Percentiles rank a stretch among this genome's conserved stretches.
These are phyloP conservation scores for Mortierella antarctica DNA, from an alignment of 192 early-diverging fungal genomes.

Conservation along the genomic window DNA sequence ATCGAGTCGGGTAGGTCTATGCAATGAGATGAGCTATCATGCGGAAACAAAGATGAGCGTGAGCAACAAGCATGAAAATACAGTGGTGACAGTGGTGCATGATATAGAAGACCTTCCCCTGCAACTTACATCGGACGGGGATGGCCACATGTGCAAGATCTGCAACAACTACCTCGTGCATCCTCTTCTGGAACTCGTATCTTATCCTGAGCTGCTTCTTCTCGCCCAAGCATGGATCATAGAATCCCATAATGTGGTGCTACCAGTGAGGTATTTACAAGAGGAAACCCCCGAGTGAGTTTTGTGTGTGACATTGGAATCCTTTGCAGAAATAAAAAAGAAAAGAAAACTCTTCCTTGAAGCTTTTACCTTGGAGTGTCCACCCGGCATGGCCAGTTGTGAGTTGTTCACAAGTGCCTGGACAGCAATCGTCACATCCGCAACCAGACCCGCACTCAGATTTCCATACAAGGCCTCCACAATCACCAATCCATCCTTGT, in stretches of 20 bases:
- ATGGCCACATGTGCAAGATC: constrained; percentile 82
- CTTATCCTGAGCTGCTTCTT: constrained; percentile 84
- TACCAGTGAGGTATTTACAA: constrained; percentile 39
- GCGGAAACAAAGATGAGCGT: background rate
- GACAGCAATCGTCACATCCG: constrained; percentile 92
- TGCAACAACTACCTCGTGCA: constrained; percentile 84
- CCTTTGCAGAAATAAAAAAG: background rate
- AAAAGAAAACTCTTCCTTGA: background rate
- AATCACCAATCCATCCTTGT: constrained; percentile 82
- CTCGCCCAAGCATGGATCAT: constrained; percentile 93
- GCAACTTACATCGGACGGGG: constrained; percentile 74
- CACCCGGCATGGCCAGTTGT: constrained; percentile 88
- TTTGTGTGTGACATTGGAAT: background rate
- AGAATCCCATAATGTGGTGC: constrained; percentile 92
- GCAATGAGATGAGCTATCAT: background rate
- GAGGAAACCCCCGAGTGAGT: background rate
- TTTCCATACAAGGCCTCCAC: constrained; percentile 91
- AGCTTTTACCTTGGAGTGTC: constrained; percentile 84
- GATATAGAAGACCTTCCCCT: background rate
- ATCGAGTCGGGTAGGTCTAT: background rate
- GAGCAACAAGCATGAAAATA: background rate
- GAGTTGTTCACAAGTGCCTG: constrained; percentile 87
- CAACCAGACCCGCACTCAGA: constrained; percentile 57
- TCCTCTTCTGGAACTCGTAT: constrained; percentile 83
- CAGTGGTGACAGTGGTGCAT: background rate